Conservation (phyloP, 1,284 basidiomycete genomes). For the Irpex lacteus region DNA sequence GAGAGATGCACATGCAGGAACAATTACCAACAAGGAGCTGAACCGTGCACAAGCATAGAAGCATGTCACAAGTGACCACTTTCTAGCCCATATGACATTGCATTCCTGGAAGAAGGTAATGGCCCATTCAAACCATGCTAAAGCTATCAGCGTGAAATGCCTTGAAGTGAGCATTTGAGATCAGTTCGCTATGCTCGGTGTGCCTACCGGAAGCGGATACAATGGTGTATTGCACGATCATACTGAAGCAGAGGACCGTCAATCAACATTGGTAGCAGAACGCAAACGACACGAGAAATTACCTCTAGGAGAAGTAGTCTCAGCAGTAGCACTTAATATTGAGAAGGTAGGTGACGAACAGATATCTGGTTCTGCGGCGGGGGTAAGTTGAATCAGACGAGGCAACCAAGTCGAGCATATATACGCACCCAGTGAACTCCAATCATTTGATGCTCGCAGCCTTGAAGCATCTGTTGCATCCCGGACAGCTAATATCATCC, state of each 20-base stretch:
- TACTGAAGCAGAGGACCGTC: neutral
- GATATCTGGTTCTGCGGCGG: too few relatives aligned
- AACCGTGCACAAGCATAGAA: neutral
- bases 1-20: neutral
- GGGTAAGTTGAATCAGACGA: too few relatives aligned
- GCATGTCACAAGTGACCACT: neutral
- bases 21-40: neutral
- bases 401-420: too few relatives aligned
- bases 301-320: neutral
- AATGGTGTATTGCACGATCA: neutral
- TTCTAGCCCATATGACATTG: neutral
- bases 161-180: neutral
- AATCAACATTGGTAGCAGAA: neutral
- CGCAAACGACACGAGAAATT: neutral
- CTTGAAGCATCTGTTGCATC: too few relatives aligned
- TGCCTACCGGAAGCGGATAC: neutral
- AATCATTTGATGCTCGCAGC: too few relatives aligned
- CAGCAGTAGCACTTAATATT: too few relatives aligned
- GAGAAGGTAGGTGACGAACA: too few relatives aligned
- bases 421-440: too few relatives aligned
- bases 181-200: neutral
- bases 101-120: neutral
- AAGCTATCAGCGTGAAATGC: neutral
- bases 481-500: too few relatives aligned
- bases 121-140: neutral